Evolutionary conservation across 2,329 filamentous ascomycete genomes (phyloP).

Genomic region (Botrytis paeoniae): DNA sequence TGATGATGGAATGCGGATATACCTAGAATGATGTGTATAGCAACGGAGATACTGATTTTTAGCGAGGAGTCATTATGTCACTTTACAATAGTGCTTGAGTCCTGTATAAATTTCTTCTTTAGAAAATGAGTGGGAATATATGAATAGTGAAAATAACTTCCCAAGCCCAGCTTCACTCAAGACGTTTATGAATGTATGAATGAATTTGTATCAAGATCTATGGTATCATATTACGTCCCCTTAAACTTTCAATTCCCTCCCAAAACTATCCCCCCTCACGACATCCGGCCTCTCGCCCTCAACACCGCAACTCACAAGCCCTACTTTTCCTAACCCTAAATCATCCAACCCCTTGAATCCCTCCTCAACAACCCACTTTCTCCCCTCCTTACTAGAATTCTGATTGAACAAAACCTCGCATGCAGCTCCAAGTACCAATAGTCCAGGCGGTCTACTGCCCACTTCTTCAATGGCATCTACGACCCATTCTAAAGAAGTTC

Average conservation of each 20-base stretch:
- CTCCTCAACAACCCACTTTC: constrained; percentile 82
- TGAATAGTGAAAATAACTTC: too few relatives aligned
- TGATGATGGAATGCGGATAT: not conserved
- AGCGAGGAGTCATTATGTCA: not conserved
- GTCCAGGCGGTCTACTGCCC: constrained; percentile 81
- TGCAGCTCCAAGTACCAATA: constrained; percentile 80
- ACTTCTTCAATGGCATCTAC: constrained; percentile 81
- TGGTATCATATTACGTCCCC: not conserved
- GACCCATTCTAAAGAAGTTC: constrained; percentile 78
- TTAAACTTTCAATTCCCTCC: constrained; percentile 27
- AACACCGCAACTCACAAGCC: constrained; percentile 25
- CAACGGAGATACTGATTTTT: not conserved
- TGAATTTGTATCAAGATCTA: not conserved
- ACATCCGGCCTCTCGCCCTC: constrained; percentile 20
- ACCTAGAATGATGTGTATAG: not conserved
- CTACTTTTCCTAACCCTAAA: constrained; percentile 26
- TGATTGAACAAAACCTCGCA: constrained; percentile 65
- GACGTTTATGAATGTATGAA: not conserved
- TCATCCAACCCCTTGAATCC: constrained; percentile 72
- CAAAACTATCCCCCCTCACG: constrained; percentile 26
- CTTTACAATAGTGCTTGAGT: not conserved
- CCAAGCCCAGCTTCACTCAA: not conserved
- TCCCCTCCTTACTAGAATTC: constrained; percentile 52
- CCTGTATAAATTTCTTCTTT: not conserved
- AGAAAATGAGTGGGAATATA: not conserved